A percentile compares a stretch with the other conserved stretches of the same genome.
Conservation (phyloP, 164 flowering plant genomes). For the Kalanchoe fedtschenkoi region DNA sequence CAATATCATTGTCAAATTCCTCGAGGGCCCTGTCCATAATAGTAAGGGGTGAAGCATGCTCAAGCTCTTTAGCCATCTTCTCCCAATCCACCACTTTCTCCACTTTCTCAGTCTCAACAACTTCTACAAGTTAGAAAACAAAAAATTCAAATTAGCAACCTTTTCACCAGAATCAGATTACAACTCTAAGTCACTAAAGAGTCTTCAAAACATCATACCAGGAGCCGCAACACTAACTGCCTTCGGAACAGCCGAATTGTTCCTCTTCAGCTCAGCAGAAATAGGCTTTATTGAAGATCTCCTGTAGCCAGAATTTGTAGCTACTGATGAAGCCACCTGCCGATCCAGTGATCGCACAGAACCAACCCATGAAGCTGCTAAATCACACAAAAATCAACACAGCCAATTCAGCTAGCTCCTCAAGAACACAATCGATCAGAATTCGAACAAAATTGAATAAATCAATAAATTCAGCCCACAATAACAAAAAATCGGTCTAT, state of each 20-base stretch:
- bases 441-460: too few relatives aligned
- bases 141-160: neutral
- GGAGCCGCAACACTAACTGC: conserved; percentile 3
- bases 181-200: neutral
- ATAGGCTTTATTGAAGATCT: neutral
- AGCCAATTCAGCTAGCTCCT: too few relatives aligned
- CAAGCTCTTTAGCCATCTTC: conserved; percentile 46
- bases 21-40: conserved; percentile 40
- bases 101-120: conserved; percentile 10
- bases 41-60: conserved; percentile 67
- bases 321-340: neutral
- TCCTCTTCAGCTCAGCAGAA: neutral
- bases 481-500: too few relatives aligned
- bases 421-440: too few relatives aligned
- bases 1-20: conserved; percentile 67
- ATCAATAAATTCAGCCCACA: too few relatives aligned
- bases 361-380: neutral
- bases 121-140: neutral
- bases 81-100: conserved; percentile 34
- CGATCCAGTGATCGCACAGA: neutral
- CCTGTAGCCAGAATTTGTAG: neutral
- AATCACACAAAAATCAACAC: neutral
- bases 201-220: neutral
- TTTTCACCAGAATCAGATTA: neutral
- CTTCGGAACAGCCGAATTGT: neutral